phyloP scores from a whole-genome alignment of 768 basidiomycete species.

The Lactifluus piperatus region DNA sequence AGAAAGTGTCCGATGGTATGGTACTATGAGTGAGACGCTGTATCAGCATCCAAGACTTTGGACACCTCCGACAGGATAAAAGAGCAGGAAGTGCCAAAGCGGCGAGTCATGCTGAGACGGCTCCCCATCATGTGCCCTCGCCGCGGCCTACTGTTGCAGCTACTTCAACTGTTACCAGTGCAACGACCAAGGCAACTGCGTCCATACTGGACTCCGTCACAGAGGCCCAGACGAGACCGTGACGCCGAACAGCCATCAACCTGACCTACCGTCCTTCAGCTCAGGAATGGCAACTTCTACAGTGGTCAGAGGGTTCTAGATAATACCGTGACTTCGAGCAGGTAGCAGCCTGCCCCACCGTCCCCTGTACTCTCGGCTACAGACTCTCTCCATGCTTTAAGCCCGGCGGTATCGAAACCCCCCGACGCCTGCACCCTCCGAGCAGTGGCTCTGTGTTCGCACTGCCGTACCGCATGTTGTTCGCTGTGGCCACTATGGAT shows the following conservation, averaged over 20 bases:
- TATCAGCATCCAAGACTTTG: neutral
- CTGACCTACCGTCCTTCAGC: neutral
- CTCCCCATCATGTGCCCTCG: neutral
- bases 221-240: neutral
- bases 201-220: neutral
- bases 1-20: no score
- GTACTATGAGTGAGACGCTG: no score
- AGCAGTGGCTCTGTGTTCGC: no score
- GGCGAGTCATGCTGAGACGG: neutral
- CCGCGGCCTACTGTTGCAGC: constrained; percentile 12
- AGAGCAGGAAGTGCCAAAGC: neutral
- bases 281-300: no score
- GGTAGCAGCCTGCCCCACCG: neutral
- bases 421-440: no score
- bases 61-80: neutral
- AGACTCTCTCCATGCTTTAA: no score
- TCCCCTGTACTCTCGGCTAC: no score
- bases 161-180: neutral
- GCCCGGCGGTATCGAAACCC: no score
- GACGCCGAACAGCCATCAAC: neutral
- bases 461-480: no score
- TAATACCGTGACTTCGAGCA: neutral
- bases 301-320: neutral
- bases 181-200: neutral
- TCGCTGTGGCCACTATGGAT: no score